Evolutionary conservation across 108 stramenopile species (phyloP), one percentile per base, ranked within the genome.

Genomic region (Epipyxis sp.): DNA sequence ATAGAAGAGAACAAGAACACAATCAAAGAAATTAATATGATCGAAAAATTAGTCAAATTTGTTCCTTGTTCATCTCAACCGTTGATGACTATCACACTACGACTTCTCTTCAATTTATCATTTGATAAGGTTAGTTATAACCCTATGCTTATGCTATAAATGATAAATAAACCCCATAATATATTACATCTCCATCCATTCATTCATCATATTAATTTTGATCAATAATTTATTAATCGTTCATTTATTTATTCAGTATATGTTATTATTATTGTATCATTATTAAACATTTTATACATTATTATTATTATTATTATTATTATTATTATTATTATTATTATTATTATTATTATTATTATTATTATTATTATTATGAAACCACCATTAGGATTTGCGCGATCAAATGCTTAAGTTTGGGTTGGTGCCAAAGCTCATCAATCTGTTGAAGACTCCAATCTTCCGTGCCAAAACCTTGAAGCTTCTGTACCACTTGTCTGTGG

Each of bases 401-500:
- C 71, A 68, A 40, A 87, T 87, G 82, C 76, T 87, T 25, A 42
- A 77, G 32, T 45, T 37, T 29, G 69, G 80, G 25, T 59, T 83
- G 13, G 59, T 89, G 16, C 84, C 84, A 1, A 71, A 77, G 50
- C 80, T 88, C 16, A 86, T 88, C 29, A 69, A 77, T 16, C 69
- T 88, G 3, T 77, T 90, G 58, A 86, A 77, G 57, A 59, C 69
- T 1, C 83, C 81, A 6, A 74, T 65, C 0, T 87, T 71, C 43
- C 78, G 86, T 42, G 86, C 59, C 59, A 76, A 79, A 40, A 72
- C 81, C 0, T 54, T 87, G 44, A 78, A 82, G 42, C 59, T 89
- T n/a, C 44, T 89, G 57, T 89, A 89, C 80, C 87, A 89, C 59
- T 59, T 89, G 35, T 83, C 81, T 54, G 69, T 81, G 25, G 87